Percentiles rank a stretch among this genome's conserved stretches.
Conservation (phyloP, 164 flowering plant species). For the Chloranthus sessilifolius region DNA sequence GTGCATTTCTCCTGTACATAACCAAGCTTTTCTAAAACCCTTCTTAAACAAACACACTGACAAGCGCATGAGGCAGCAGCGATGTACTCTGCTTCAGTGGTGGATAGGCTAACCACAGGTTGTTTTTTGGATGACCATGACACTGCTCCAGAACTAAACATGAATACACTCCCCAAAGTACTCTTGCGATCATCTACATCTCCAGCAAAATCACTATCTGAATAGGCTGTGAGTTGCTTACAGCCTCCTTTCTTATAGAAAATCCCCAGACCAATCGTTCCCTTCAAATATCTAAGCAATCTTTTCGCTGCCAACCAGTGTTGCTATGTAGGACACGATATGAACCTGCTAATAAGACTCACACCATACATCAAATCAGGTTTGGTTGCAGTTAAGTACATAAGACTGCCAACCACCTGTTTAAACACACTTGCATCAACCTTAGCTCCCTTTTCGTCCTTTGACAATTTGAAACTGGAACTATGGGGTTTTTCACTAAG, state of each 20-base stretch:
- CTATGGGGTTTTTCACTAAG: not conserved
- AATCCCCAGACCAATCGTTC: too few relatives aligned
- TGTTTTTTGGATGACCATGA: not conserved
- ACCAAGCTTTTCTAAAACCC: not conserved
- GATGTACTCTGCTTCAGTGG: too few relatives aligned
- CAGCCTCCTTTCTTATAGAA: not conserved
- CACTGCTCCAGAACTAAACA: not conserved
- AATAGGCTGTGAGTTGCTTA: not conserved
- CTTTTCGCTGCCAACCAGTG: too few relatives aligned
- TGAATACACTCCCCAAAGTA: not conserved
- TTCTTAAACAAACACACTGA: too few relatives aligned
- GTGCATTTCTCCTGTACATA: not conserved
- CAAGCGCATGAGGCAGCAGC: too few relatives aligned
- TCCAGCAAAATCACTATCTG: slow-evolving; percentile 15
- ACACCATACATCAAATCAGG: slow-evolving; percentile 11
- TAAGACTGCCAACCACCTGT: slow-evolving; percentile 9
- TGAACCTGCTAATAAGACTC: not conserved
- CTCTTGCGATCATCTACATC: slow-evolving; percentile 4
- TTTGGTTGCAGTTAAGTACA: slow-evolving; percentile 16
- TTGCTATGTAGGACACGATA: too few relatives aligned
- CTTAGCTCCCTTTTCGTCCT: slow-evolving; percentile 8
- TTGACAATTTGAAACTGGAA: slow-evolving; percentile 4
- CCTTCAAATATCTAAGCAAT: too few relatives aligned
- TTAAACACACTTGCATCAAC: slow-evolving; percentile 10
- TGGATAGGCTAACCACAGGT: not conserved